Percentiles rank a stretch among this genome's conserved stretches.
These are phyloP conservation scores for Trichoderma reesei DNA, from an alignment of 495 filamentous ascomycete species.

Conservation along the genomic window DNA sequence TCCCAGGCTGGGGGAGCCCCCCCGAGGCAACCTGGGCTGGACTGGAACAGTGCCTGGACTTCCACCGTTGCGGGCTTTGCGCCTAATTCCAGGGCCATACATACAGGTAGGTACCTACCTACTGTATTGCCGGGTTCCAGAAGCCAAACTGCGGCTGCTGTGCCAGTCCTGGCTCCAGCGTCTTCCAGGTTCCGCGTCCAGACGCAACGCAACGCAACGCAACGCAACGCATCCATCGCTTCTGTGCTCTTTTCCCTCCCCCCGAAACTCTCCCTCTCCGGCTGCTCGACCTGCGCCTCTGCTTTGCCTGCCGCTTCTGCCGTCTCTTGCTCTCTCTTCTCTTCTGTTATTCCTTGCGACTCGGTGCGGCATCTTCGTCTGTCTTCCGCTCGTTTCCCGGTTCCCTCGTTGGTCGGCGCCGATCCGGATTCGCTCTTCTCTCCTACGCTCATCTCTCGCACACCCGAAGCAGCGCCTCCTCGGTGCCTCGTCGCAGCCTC, in stretches of 20 bases:
- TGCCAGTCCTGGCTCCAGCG: too few relatives aligned
- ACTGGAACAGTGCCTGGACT: neutral
- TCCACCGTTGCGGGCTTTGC: neutral
- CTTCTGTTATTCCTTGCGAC: neutral
- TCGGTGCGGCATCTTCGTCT: neutral
- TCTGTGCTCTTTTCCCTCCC: neutral
- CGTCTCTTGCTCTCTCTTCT: neutral
- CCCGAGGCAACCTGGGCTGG: neutral
- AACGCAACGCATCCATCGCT: neutral
- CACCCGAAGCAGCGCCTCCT: neutral
- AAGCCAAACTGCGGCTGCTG: neutral
- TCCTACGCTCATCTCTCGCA: neutral
- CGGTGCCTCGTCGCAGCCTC: neutral
- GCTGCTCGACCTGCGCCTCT: neutral
- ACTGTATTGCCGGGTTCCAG: too few relatives aligned
- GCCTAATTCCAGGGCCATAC: neutral
- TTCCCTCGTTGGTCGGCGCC: neutral
- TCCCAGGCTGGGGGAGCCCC: neutral
- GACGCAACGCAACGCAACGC: neutral
- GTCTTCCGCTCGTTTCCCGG: neutral
- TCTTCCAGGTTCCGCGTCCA: neutral
- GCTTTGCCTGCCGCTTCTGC: neutral
- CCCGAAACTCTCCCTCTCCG: neutral
- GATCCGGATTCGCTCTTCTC: neutral
- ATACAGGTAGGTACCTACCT: too few relatives aligned